Conservation (phyloP, 805 yeast genomes). For the Ogataea nonfermentans region DNA sequence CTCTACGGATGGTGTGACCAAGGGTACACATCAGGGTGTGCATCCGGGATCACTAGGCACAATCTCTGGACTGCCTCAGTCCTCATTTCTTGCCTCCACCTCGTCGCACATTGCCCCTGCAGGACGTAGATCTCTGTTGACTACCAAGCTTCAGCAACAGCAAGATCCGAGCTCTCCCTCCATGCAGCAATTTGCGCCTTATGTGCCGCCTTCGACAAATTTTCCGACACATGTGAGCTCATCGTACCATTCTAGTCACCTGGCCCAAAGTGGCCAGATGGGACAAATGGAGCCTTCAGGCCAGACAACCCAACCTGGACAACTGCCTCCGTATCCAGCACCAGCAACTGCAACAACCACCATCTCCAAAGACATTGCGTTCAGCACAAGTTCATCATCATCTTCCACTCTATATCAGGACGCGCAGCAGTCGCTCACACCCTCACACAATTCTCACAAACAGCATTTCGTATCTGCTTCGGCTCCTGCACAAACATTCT, state of each 20-base stretch:
- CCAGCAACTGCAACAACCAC: conserved; percentile 55
- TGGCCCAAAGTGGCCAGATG: conserved; percentile 8
- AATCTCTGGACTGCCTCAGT: conserved; percentile 15
- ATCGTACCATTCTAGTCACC: conserved; percentile 24
- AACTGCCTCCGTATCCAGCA: conserved; percentile 37
- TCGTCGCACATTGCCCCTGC: conserved; percentile 26
- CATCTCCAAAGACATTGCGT: conserved; percentile 49
- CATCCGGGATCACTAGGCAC: conserved; percentile 9
- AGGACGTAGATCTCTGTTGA: conserved; percentile 31
- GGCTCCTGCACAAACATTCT: conserved; percentile 27
- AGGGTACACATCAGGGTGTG: conserved; percentile 1
- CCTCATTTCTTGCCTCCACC: conserved; percentile 18
- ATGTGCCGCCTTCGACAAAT: conserved; percentile 42
- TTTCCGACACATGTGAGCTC: conserved; percentile 38
- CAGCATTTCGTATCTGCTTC: conserved; percentile 30
- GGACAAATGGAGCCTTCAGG: conserved; percentile 6
- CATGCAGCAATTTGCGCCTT: conserved; percentile 34
- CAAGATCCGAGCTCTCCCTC: conserved; percentile 13
- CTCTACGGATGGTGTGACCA: conserved; percentile 23
- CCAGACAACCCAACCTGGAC: conserved; percentile 16
- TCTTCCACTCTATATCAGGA: conserved; percentile 35
- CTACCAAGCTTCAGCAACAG: conserved; percentile 24
- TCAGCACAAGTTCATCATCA: conserved; percentile 36
- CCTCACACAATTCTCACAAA: conserved; percentile 10
- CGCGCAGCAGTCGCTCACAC: conserved; percentile 29